Conservation (phyloP, 2,329 filamentous ascomycete species). For the Rutstroemia sp. region DNA sequence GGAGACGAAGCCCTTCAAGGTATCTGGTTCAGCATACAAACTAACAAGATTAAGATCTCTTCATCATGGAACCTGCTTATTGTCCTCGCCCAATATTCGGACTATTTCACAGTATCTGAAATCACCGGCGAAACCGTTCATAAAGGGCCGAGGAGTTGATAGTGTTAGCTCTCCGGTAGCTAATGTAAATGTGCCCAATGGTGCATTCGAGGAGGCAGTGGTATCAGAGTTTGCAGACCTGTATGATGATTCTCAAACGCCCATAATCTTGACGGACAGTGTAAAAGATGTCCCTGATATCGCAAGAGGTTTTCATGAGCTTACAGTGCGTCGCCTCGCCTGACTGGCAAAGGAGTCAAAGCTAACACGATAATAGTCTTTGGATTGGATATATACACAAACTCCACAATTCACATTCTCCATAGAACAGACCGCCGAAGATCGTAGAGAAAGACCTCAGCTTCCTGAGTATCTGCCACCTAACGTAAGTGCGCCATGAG, state of each 20-base stretch:
- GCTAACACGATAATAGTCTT: conserved; percentile 38
- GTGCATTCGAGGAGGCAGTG: conserved; percentile 45
- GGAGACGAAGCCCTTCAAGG: conserved; percentile 51
- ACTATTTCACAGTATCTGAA: conserved; percentile 63
- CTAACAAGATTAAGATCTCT: conserved; percentile 72
- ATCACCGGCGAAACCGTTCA: conserved; percentile 69
- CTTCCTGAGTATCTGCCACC: conserved; percentile 4
- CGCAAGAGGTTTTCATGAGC: conserved; percentile 52
- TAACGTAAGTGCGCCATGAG: background rate
- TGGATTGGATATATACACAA: conserved; percentile 75
- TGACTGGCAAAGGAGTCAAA: conserved; percentile 1
- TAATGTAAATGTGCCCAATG: conserved; percentile 61
- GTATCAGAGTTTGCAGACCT: conserved; percentile 58
- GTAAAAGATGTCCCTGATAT: conserved; percentile 40
- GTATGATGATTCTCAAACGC: conserved; percentile 44
- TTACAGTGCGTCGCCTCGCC: conserved; percentile 41
- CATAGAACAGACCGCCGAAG: conserved; percentile 35
- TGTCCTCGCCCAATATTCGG: conserved; percentile 67
- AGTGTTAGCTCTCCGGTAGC: conserved; percentile 80
- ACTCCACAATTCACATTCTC: conserved; percentile 77
- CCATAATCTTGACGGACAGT: conserved; percentile 33
- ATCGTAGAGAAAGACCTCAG: background rate
- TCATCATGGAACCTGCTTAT: conserved; percentile 87
- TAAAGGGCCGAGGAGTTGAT: conserved; percentile 79
- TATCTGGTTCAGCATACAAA: conserved; percentile 94